Evolutionary conservation across 106 monocot genomes (phyloP), one percentile per base, ranked within the genome.

Genomic region (Acanthochlamys bracteata): DNA sequence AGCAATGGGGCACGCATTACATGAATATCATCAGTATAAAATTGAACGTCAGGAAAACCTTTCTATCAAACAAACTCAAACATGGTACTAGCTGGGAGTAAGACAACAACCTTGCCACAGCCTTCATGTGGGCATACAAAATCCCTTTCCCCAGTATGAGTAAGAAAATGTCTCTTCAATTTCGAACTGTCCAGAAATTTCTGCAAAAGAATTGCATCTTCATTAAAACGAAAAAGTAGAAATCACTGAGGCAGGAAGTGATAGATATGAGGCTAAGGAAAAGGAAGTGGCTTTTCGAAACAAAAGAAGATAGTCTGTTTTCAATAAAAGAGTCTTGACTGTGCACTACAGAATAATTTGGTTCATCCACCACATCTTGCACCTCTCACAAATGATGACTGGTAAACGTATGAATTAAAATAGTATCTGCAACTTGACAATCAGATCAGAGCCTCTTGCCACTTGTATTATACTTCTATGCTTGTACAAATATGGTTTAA

Each of bases 121-220:
- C 89, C 93, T 78, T 85, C 78, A 86, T 86, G 65, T 58, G 85
- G 80, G 41, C 89, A 93, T 24, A 86, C 39, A 63, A 76, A 93
- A 60, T 75, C 80, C 61, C 69, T 85, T 66, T 85, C 77, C 47
- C 93, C 93, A 43, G 93, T 93, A 65, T 93, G 93, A 67, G 72
- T 83, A 42, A 93, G 85, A 63, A 61, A 70, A 71, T 93, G 93
- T 20, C 93, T 85, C 77, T 85, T 93, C 56, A 93, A 71, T 73
- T 93, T 93, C 52, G 93, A 93, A 71, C 93, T 85, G 67, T 93
- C 93, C 66, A 89, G 65, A 61, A 93, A 93, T 86, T 93, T 93
- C 93, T 93, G 85, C 72, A 73, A 49, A 42, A 61, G n/a, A 27
- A 73, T 19, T 42, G 12, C 42, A 11, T 42, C n/a, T 49, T 23